Base-by-base conservation (phyloP, 345 rosid species). In the Eucalyptus erythrocorys region DNA sequence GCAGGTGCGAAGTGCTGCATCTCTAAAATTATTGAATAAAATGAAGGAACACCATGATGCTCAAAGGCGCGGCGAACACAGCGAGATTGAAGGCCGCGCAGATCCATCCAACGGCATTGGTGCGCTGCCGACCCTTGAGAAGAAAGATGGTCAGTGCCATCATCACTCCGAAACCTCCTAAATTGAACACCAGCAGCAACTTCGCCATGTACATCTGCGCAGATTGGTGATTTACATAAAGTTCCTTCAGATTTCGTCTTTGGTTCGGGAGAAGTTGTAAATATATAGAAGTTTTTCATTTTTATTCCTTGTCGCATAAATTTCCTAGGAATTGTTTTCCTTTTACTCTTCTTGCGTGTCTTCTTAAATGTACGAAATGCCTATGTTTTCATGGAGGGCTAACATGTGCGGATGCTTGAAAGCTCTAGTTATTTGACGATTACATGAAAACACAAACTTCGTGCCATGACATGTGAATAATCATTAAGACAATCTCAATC, bases 51-150 rank as follows among this genome's bases (percentile, higher is more conserved):
- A 97, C 99, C 97, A 97, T 94, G 91, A 97, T 95, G 90, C 93
- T 93, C 59, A 97, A 93, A 34, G 98, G 99, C 27, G 99, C 94
- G 51, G 95, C 97, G 88, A 95, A 97, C 16, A 93, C 97, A 5
- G 93, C 96, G 12, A 96, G 85, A 88, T 93, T 93, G 55, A 94
- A 95, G 82, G 92, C 93, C 89, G 96, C 95, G 88, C 98, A 96
- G 48, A 93, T 92, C 98, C 97, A 97, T 80, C 98, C 99, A 32
- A 97, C 92, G 55, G 93, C 89, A 3, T 91, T 81, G 48, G 94
- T 89, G 3, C 97, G 95, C 42, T 92, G 85, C 32, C 57, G 64
- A 45, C 92, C 92, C 61, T 93, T 89, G 26, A 93, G 59, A 2
- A 95, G 66, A 82, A 91, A 90, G 89, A 92, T 30, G 57, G 94